Conservation (phyloP, 2,329 filamentous ascomycete species). For the Epichloe brachyelytri region DNA sequence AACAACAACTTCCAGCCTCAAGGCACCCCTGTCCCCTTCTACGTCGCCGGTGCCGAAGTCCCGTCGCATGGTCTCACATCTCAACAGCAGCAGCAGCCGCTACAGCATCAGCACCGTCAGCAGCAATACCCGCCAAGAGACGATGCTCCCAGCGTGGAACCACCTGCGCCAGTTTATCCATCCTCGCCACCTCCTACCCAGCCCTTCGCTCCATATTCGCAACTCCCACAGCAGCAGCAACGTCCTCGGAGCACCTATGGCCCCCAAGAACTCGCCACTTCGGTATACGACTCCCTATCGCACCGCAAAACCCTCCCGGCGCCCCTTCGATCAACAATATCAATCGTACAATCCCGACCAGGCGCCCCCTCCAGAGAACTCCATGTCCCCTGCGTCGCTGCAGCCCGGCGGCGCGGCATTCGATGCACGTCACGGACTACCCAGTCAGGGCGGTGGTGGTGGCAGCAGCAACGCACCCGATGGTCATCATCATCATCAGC, state of each 20-base stretch:
- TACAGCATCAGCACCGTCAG: background rate
- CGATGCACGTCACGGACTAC: constrained; percentile 37
- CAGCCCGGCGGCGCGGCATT: constrained; percentile 32
- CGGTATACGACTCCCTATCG: constrained; percentile 61
- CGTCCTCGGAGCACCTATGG: constrained; percentile 57
- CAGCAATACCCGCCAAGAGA: constrained; percentile 38
- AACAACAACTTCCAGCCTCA: constrained; percentile 15
- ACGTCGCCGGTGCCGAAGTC: constrained; percentile 47
- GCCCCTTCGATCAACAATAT: constrained; percentile 23
- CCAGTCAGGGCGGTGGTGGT: constrained; percentile 26
- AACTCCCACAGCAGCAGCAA: constrained; percentile 28
- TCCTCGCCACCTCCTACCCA: constrained; percentile 35
- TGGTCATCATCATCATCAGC: constrained; percentile 12
- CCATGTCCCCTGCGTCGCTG: constrained; percentile 29
- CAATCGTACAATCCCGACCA: constrained; percentile 26
- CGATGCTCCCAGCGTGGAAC: constrained; percentile 32
- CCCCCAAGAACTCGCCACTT: constrained; percentile 66
- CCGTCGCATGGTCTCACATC: constrained; percentile 26
- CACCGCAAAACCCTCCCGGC: constrained; percentile 31
- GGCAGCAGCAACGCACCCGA: background rate
- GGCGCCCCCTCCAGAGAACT: constrained; percentile 21
- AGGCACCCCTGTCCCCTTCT: constrained; percentile 46
- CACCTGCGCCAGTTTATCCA: constrained; percentile 25
- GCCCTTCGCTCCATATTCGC: constrained; percentile 31
- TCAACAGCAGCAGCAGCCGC: constrained; percentile 15